Percentiles rank a stretch among this genome's conserved stretches.
These are phyloP conservation scores for Triangularia verruculosa DNA, from an alignment of 2,329 filamentous ascomycete genomes.

Conservation along the genomic window DNA sequence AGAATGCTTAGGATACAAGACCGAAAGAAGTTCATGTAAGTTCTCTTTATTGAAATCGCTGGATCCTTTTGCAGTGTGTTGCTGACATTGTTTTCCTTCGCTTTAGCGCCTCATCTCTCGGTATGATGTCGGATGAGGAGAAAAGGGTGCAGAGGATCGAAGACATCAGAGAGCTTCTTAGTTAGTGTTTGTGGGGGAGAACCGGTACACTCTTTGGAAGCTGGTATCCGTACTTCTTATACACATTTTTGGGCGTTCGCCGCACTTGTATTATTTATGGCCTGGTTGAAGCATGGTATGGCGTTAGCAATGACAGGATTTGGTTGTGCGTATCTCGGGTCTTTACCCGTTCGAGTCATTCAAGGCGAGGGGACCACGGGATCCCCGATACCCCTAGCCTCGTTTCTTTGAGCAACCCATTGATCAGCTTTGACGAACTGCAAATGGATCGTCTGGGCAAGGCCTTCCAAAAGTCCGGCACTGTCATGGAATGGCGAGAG, in stretches of 20 bases:
- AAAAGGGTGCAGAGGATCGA: conserved; percentile 87
- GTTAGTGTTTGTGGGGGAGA: conserved; percentile 36
- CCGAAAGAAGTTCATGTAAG: conserved; percentile 91
- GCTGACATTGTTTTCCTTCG: conserved; percentile 22
- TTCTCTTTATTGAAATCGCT: conserved; percentile 28
- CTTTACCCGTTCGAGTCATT: neutral
- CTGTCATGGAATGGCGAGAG: neutral
- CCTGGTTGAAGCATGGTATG: no score
- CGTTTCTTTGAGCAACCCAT: neutral
- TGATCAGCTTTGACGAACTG: neutral
- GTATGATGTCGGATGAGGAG: conserved; percentile 93
- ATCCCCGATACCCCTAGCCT: neutral
- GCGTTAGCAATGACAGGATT: no score
- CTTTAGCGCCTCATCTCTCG: conserved; percentile 80
- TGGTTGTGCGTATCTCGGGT: no score
- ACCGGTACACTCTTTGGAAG: neutral
- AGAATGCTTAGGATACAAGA: conserved; percentile 94
- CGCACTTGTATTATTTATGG: no score
- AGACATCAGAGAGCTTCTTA: conserved; percentile 88
- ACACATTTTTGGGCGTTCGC: neutral
- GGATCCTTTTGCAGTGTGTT: neutral
- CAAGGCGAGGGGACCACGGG: neutral
- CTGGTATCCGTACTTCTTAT: neutral
- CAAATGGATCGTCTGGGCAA: neutral
- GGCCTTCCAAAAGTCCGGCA: neutral